phyloP scores from a whole-genome alignment of 805 yeast species.

The Metschnikowia borealis region DNA sequence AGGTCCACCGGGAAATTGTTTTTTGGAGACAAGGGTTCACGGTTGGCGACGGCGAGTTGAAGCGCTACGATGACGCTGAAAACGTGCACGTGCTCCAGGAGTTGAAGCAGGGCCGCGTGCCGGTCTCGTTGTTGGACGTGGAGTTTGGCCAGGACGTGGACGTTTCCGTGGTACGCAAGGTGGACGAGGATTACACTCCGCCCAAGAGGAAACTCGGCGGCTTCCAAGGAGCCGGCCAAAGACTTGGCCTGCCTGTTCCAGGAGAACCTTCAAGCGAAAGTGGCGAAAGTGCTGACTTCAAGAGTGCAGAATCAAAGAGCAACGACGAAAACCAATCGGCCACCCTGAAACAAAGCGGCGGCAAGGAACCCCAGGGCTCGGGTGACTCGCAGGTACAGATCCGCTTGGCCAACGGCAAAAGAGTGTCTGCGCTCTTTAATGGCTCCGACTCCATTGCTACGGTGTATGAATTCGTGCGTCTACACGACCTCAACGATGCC shows the following conservation, averaged over 20 bases:
- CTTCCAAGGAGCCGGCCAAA: constrained; percentile 72
- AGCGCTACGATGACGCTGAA: constrained; percentile 88
- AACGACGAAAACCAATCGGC: constrained; percentile 7
- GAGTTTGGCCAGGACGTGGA: constrained; percentile 91
- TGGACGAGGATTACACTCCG: constrained; percentile 77
- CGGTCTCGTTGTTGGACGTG: constrained; percentile 75
- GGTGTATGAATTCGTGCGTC: constrained; percentile 64
- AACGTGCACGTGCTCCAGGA: constrained; percentile 75
- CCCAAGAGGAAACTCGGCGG: constrained; percentile 63
- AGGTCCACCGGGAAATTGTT: constrained; percentile 76
- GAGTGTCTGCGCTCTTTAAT: constrained; percentile 60
- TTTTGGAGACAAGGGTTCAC: constrained; percentile 97
- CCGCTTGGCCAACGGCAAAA: constrained; percentile 77
- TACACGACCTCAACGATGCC: constrained; percentile 42
- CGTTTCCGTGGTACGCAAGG: constrained; percentile 74
- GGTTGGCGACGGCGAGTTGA: constrained; percentile 85
- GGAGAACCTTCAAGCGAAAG: constrained; percentile 42
- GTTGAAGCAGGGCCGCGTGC: constrained; percentile 87
- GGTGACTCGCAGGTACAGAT: constrained; percentile 81
- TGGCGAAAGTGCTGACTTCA: too few relatives aligned
- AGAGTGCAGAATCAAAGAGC: constrained; percentile 7
- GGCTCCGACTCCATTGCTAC: constrained; percentile 60
- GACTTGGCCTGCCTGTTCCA: constrained; percentile 88
- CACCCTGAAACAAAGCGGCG: background rate
- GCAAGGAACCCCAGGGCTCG: constrained; percentile 18